These are phyloP conservation scores for bread wheat (Triticum aestivum) DNA, from an alignment of 176 grass and related monocot genomes.

Conservation along the genomic window DNA sequence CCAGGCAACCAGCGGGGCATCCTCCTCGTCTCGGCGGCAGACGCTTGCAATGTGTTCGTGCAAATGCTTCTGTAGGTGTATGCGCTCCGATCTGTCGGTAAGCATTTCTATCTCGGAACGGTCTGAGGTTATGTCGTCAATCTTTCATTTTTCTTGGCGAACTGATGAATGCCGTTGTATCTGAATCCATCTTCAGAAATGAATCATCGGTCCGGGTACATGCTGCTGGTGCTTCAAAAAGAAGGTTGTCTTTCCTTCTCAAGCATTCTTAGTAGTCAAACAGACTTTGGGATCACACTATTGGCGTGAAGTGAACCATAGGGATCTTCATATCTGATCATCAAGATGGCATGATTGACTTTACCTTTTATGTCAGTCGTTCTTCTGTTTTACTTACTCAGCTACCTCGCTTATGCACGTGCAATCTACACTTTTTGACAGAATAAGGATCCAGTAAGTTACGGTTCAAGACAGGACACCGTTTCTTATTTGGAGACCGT, in stretches of 20 bases:
- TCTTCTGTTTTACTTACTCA: conserved; percentile 4
- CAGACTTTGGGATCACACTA: conserved; percentile 36
- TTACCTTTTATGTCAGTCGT: background rate
- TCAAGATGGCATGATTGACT: conserved; percentile 39
- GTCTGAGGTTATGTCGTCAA: background rate
- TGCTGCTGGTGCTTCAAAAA: background rate
- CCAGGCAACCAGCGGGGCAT: background rate
- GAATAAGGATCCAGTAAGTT: background rate
- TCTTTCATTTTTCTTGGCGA: background rate
- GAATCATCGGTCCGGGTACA: background rate
- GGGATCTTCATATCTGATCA: conserved; percentile 18
- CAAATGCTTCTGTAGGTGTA: background rate
- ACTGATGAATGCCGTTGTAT: background rate
- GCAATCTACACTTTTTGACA: background rate
- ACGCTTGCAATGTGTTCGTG: conserved; percentile 13
- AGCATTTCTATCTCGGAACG: background rate
- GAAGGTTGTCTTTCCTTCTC: conserved; percentile 28
- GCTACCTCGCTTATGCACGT: background rate
- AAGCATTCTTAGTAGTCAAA: conserved; percentile 33
- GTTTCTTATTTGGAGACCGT: conserved; percentile 7
- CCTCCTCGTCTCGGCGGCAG: background rate
- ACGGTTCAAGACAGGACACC: background rate
- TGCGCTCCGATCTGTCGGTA: background rate
- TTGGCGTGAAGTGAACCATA: conserved; percentile 28
- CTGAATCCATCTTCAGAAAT: background rate